Base-by-base conservation (phyloP, 2,329 filamentous ascomycete genomes). In the Beauveria pseudobassiana region DNA sequence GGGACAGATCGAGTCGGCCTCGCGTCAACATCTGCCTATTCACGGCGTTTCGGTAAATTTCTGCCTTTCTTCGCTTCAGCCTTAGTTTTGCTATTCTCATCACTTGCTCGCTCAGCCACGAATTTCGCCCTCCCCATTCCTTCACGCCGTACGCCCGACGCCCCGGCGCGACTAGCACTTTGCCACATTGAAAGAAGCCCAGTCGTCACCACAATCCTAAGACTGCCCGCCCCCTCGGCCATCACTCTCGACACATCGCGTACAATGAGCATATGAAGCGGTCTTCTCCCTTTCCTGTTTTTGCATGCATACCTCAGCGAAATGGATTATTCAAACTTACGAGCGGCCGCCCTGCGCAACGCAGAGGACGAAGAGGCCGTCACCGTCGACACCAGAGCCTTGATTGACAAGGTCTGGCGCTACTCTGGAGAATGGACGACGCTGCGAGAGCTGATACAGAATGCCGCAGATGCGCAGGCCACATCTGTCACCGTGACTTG, bases 321-420 rank as follows among this genome's bases (percentile, higher is more conserved):
- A 38, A 90, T 91, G 87, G 87, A 90, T 73, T 88, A 88, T 69
- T 83, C 86, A 42, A 84, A 88, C 70, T 81, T 99, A 66, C 89
- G 91, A 71, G 92, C 93, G 67, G 89, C 91, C 69, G 95, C 95
- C 28, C 84, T 99, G 78, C 86, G 84, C 62, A 88, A 91, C 62
- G 90, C 90, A 66, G 89, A 92, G 64, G 91, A 96, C 68, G 95
- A 98, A 74, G 95, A 98, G 75, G 95, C 95, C 48, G 95, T 99
- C 62, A 99, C 95, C 0, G 95, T 99, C 70, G 96, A 99, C 72
- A 99, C 95, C 54, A 84, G 96, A 70, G 95, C 95, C 49, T 77
- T 99, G 68, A 99, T 99, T 72, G 96, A 98, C 78, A 99, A 99
- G 76, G 93, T 99, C 83, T 99, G 55, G 95, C 95, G 95, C 71